phyloP scores from a whole-genome alignment of 495 filamentous ascomycete genomes.

The Talaromyces wortmannii region DNA sequence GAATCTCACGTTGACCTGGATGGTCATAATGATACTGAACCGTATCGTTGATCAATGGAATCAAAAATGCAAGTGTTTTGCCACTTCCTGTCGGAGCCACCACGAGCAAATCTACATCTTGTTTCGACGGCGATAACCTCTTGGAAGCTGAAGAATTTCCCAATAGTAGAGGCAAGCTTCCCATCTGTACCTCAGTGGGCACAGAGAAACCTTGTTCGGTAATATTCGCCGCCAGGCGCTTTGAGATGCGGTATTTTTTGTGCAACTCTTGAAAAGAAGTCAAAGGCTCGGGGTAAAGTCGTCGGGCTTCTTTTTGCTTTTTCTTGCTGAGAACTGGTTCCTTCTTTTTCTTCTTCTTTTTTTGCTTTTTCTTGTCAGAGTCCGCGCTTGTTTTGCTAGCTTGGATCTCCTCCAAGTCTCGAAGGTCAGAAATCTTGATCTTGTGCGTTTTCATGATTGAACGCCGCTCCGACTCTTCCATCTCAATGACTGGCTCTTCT shows the following conservation, averaged over 20 bases:
- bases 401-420: conserved; percentile 31
- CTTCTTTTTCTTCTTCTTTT: conserved; percentile 44
- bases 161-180: conserved; percentile 71
- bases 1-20: conserved; percentile 41
- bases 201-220: conserved; percentile 71
- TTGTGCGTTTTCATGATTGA: conserved; percentile 75
- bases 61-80: conserved; percentile 91
- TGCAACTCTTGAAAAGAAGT: conserved; percentile 68
- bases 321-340: conserved; percentile 40
- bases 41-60: conserved; percentile 74
- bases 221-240: conserved; percentile 71
- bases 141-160: conserved; percentile 16
- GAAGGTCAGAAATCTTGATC: conserved; percentile 74
- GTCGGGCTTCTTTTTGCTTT: conserved; percentile 41
- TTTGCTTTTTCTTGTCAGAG: conserved; percentile 23
- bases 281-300: conserved; percentile 69
- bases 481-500: conserved; percentile 15
- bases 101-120: conserved; percentile 66
- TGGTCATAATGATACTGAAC: conserved; percentile 45
- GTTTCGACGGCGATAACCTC: conserved; percentile 4
- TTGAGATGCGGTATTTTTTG: conserved; percentile 60
- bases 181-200: conserved; percentile 93
- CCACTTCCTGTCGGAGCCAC: conserved; percentile 94
- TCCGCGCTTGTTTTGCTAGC: conserved; percentile 30
- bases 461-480: conserved; percentile 60